Base-by-base conservation (phyloP, 225 moss, liverwort and hornwort genomes). In the Polytrichum formosum region DNA sequence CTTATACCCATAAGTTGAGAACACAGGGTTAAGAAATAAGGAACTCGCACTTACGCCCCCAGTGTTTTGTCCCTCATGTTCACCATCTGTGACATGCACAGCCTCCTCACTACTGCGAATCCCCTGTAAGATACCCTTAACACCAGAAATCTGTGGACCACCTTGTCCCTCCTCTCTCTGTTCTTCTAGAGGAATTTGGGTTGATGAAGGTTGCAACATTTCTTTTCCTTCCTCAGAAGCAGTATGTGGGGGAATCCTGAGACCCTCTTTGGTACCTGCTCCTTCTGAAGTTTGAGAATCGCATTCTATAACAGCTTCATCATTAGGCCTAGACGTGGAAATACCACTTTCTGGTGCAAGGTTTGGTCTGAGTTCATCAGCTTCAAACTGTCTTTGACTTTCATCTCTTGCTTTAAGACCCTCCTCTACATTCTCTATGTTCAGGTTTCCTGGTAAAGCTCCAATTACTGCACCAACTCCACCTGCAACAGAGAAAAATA, bases 391-490 rank as follows among this genome's bases (percentile, higher is more conserved):
- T 23, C 23, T 18, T 25, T 54, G 75, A 71, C 9, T 73, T 73
- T 83, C 78, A 64, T 78, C 75, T 71, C 80, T 78, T 78, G 65
- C 71, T 66, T 74, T 83, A 68, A 80, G 74, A 54, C 75, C 80
- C 70, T 72, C 78, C 53, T 87, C 87, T 35, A 74, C 65, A 75
- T n/a, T 67, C 64, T 82, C 87, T 37, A 66, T 70, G 18, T 55
- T 74, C 65, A 75, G 56, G 65, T 72, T 87, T 67, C 83, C 86
- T 72, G 87, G 91, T 73, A 90, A 63, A 67, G 82, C 86, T 76
- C 85, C 91, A 64, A 97, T 77, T 56, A 97, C 93, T 74, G 96
- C 96, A 70, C 85, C 82, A 63, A 97, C 82, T 72, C 96, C 96
- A 82, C 96, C 96, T 81, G 85, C 79, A 74, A 88, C 56, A 67